A percentile compares a stretch with the other conserved stretches of the same genome.
Conservation (phyloP, 768 basidiomycete genomes). For the Boletus patriciae region DNA sequence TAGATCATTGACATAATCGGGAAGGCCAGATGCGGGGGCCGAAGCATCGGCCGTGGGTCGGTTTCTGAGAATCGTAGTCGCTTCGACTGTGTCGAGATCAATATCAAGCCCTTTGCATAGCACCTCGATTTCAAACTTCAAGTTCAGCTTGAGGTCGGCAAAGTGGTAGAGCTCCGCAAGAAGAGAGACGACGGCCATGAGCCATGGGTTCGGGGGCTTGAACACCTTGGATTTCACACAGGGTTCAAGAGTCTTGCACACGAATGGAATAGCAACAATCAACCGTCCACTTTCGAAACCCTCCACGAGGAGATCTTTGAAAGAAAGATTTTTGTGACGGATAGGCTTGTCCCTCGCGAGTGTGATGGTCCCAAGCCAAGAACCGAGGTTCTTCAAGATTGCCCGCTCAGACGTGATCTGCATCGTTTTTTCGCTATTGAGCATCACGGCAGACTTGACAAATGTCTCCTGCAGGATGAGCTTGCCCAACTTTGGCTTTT, state of each 20-base stretch:
- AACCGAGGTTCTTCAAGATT: slow-evolving; percentile 88
- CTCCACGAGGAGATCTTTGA: slow-evolving; percentile 97
- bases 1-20: slow-evolving; percentile 79
- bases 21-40: slow-evolving; percentile 54
- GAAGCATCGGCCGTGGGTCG: slow-evolving; percentile 63
- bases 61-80: slow-evolving; percentile 77
- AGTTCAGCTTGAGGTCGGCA: slow-evolving; percentile 92
- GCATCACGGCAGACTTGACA: slow-evolving; percentile 76
- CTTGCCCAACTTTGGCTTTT: slow-evolving; percentile 62
- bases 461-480: slow-evolving; percentile 94
- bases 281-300: slow-evolving; percentile 91
- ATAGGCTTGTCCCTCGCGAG: slow-evolving; percentile 91
- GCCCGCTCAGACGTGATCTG: slow-evolving; percentile 82
- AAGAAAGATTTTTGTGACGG: slow-evolving; percentile 88
- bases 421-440: slow-evolving; percentile 91
- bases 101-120: slow-evolving; percentile 90
- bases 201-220: slow-evolving; percentile 96
- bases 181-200: slow-evolving; percentile 92
- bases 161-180: slow-evolving; percentile 96
- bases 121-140: slow-evolving; percentile 98
- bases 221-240: slow-evolving; percentile 90
- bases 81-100: slow-evolving; percentile 81
- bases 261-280: slow-evolving; percentile 94
- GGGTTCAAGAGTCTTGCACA: slow-evolving; percentile 94
- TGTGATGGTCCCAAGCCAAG: slow-evolving; percentile 94